Evolutionary conservation across 108 stramenopile genomes (phyloP), one percentile per base, ranked within the genome.

Genomic region (Stephanodiscus triporus): DNA sequence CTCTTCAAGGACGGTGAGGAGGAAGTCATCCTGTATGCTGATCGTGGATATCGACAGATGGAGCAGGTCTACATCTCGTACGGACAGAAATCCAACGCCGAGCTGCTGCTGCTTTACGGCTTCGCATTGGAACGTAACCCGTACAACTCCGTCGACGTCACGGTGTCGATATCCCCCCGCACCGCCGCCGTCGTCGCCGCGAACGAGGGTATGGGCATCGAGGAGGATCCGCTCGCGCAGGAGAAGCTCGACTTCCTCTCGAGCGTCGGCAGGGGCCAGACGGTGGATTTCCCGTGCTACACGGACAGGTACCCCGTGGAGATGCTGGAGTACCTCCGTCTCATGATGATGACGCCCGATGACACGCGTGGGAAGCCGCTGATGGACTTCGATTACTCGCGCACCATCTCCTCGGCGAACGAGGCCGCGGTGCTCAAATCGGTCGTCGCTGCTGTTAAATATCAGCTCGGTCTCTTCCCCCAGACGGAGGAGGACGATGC

Each of bases 81-180:
- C 68, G 97, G 97, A 8, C 95, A 91, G 36, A 96, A 97, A 70
- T 88, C 94, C n/a, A 98, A 97, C 71, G 92, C 93, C 22, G 96
- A 98, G 66, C 86, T 98, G 6, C 70, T 98, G 14, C 81, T 98
- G 14, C 81, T 98, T 0, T 98, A 98, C 70, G 96, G 97, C 42
- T 98, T 98, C 76, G 95, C 96, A 8, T 85, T 97, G 0, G 97
- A 98, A 72, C 83, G 97, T 26, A 97, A 98, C 62, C 97, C 97
- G 0, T 98, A 89, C 92, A 97, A 98, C 69, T 94, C 94, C 6
- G 97, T 97, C 14, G 96, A 97, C 72, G 90, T 98, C 32, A 95
- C 92, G 10, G 93, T 97, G 7, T 86, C 88, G 10, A 91, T 95
- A 61, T 82, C 85, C 13, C 89, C 93, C 3, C 87, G 87, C 4